A percentile compares a stretch with the other conserved stretches of the same genome.
Evolutionary conservation across 176 grass and related monocot species (phyloP).

Genomic region (Oryza meridionalis): DNA sequence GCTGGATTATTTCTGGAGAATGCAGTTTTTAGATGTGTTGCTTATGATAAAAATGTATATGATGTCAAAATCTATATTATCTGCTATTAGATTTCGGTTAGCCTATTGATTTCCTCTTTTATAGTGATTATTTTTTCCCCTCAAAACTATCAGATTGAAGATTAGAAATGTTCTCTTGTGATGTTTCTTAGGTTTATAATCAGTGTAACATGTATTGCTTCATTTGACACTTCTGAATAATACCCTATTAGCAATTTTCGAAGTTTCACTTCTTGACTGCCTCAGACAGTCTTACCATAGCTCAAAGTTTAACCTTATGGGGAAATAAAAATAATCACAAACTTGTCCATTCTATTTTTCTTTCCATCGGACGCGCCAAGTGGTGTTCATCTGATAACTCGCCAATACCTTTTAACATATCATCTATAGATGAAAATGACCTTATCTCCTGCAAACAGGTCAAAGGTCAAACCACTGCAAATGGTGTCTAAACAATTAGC

Average conservation of each 20-base stretch:
- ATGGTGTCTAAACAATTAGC: not conserved
- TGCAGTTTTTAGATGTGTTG: slow-evolving; percentile 18
- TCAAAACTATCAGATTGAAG: not conserved
- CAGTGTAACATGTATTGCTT: slow-evolving; percentile 19
- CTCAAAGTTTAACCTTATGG: not conserved
- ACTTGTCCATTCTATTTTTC: not conserved
- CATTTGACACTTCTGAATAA: not conserved
- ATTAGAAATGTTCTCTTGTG: slow-evolving; percentile 1
- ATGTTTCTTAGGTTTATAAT: slow-evolving; percentile 7
- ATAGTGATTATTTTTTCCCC: not conserved
- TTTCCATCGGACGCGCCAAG: not conserved
- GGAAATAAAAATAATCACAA: not conserved
- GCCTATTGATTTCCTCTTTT: not conserved
- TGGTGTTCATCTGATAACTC: not conserved
- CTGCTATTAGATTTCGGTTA: not conserved
- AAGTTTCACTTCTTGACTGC: slow-evolving; percentile 4
- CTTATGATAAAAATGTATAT: not conserved
- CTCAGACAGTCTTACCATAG: not conserved
- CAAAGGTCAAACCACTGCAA: not conserved
- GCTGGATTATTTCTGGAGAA: not conserved
- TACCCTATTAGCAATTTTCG: not conserved
- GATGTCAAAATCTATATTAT: slow-evolving; percentile 1
- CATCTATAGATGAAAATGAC: not conserved
- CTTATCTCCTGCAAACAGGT: not conserved
- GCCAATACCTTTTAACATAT: not conserved